Conservation (phyloP, 2,329 filamentous ascomycete genomes). For the Calonectria hongkongensis region DNA sequence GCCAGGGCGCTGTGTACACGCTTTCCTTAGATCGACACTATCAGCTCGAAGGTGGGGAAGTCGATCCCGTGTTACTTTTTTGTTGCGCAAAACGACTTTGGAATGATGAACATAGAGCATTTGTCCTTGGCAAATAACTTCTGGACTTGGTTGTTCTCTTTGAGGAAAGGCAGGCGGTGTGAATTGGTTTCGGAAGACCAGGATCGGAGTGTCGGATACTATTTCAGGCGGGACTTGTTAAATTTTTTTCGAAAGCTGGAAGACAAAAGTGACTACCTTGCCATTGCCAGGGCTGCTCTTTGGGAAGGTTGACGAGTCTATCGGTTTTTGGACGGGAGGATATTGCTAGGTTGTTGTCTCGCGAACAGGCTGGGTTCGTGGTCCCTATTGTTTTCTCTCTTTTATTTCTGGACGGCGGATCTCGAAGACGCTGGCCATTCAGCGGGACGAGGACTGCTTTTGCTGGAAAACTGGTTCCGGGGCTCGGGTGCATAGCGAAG, state of each 20-base stretch:
- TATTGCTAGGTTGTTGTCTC: constrained; percentile 55
- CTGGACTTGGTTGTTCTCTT: constrained; percentile 65
- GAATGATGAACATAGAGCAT: constrained; percentile 68
- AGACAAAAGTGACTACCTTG: constrained; percentile 64
- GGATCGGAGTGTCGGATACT: constrained; percentile 63
- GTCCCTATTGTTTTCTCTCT: constrained; percentile 36
- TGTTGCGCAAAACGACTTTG: constrained; percentile 60
- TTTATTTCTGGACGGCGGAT: constrained; percentile 34
- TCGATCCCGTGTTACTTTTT: constrained; percentile 53
- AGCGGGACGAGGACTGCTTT: constrained; percentile 57
- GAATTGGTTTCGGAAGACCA: constrained; percentile 62
- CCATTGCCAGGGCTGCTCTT: constrained; percentile 58
- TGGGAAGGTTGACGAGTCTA: constrained; percentile 55
- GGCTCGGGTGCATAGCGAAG: constrained; percentile 66
- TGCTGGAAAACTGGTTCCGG: constrained; percentile 65
- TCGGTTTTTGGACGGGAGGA: constrained; percentile 54
- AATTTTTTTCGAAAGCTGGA: constrained; percentile 60
- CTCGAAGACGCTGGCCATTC: constrained; percentile 35
- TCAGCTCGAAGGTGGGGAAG: constrained; percentile 46
- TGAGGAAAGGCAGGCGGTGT: constrained; percentile 60
- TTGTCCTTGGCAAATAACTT: constrained; percentile 67
- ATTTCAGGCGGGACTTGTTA: constrained; percentile 61
- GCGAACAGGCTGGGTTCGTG: constrained; percentile 32
- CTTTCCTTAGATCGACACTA: constrained; percentile 53
- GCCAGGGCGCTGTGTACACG: constrained; percentile 54